Conservation (phyloP, 169 alveolate genomes). For the Plasmodium coatneyi region DNA sequence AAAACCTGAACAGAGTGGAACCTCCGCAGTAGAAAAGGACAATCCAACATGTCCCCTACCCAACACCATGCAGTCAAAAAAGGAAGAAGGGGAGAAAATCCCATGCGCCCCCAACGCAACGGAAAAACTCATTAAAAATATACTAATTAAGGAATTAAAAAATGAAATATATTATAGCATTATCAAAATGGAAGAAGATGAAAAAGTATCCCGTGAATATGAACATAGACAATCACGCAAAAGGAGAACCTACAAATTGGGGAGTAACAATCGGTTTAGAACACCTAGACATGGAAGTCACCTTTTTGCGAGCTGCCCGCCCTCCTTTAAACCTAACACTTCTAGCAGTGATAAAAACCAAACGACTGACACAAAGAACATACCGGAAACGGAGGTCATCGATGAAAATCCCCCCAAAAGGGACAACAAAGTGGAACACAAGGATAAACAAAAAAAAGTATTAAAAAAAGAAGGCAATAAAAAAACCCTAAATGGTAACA, state of each 20-base stretch:
- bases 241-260: background rate
- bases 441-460: background rate
- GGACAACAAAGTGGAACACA: background rate
- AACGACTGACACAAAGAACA: background rate
- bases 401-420: background rate
- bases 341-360: background rate
- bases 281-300: background rate
- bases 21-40: background rate
- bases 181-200: background rate
- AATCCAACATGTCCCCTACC: background rate
- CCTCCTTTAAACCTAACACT: background rate
- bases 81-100: background rate
- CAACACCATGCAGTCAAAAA: background rate
- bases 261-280: background rate
- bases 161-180: constrained; percentile 7
- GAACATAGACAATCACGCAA: background rate
- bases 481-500: no score
- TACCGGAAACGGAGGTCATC: background rate
- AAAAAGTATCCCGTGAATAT: background rate
- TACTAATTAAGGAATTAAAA: constrained; percentile 23
- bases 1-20: background rate
- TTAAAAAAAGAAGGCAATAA: background rate
- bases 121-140: background rate
- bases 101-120: background rate
- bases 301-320: background rate